These are phyloP conservation scores for Skeletonema grethae DNA, from an alignment of 108 stramenopile genomes.

Conservation along the genomic window DNA sequence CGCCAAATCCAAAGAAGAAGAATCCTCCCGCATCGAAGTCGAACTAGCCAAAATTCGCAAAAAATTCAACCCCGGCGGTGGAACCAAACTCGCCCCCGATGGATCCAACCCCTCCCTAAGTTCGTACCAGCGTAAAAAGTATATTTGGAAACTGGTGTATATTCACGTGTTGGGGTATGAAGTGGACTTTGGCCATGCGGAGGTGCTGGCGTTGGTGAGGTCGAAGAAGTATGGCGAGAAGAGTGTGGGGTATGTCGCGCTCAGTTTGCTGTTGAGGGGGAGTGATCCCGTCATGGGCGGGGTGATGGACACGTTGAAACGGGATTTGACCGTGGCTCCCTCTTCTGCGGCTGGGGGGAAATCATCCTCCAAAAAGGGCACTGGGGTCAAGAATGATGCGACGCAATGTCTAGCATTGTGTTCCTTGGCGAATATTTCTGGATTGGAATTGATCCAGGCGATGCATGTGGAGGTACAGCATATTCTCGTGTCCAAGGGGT, in stretches of 20 bases:
- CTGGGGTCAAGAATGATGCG: slow-evolving; percentile 60
- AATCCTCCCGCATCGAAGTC: slow-evolving; percentile 91
- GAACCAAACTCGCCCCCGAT: slow-evolving; percentile 65
- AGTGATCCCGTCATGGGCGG: slow-evolving; percentile 88
- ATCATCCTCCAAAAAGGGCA: slow-evolving; percentile 42
- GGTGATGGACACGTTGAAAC: slow-evolving; percentile 89
- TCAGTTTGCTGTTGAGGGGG: slow-evolving; percentile 86
- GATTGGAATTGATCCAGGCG: slow-evolving; percentile 85
- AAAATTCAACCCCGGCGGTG: slow-evolving; percentile 90
- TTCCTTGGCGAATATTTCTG: slow-evolving; percentile 85
- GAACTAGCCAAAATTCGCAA: slow-evolving; percentile 99
- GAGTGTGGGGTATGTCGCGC: slow-evolving; percentile 94
- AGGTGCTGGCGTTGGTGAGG: slow-evolving; percentile 88
- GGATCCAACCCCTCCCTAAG: slow-evolving; percentile 77
- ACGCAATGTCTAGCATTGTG: slow-evolving; percentile 84
- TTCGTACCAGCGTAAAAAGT: slow-evolving; percentile 96
- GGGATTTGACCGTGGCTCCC: slow-evolving; percentile 71
- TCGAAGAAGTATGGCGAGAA: slow-evolving; percentile 94
- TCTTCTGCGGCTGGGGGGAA: slow-evolving; percentile 31
- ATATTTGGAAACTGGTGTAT: slow-evolving; percentile 99
- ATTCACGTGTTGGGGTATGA: slow-evolving; percentile 98
- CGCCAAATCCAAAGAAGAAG: slow-evolving; percentile 91
- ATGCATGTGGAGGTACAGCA: slow-evolving; percentile 89
- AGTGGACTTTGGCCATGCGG: slow-evolving; percentile 98
- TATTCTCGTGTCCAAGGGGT: slow-evolving; percentile 76